These are phyloP conservation scores for Cyclotella cryptica DNA, from an alignment of 108 stramenopile genomes.

Conservation along the genomic window DNA sequence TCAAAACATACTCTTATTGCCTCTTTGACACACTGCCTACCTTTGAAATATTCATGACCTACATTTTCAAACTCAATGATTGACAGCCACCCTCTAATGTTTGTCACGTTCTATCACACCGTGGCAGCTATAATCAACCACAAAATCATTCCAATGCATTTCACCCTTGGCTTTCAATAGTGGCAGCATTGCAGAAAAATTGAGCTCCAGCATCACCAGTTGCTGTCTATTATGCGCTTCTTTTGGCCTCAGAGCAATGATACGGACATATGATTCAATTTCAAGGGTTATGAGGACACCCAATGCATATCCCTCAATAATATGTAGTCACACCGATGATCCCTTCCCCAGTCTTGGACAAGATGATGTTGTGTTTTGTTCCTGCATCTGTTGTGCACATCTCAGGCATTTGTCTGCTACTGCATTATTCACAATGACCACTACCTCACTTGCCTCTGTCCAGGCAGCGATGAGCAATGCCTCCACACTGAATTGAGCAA, in stretches of 20 bases:
- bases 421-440: slow-evolving; percentile 78
- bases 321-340: slow-evolving; percentile 70
- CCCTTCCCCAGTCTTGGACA: slow-evolving; percentile 55
- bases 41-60: slow-evolving; percentile 78
- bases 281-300: slow-evolving; percentile 62
- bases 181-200: slow-evolving; percentile 68
- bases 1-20: slow-evolving; percentile 86
- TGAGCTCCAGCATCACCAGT: slow-evolving; percentile 75
- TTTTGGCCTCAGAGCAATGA: slow-evolving; percentile 87
- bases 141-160: slow-evolving; percentile 89
- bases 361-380: slow-evolving; percentile 79
- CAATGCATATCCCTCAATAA: slow-evolving; percentile 82
- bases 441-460: slow-evolving; percentile 74
- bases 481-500: slow-evolving; percentile 88
- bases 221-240: slow-evolving; percentile 82
- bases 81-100: slow-evolving; percentile 61
- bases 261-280: slow-evolving; percentile 63
- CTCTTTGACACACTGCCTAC: slow-evolving; percentile 86
- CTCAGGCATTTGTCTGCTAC: slow-evolving; percentile 71
- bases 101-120: slow-evolving; percentile 65
- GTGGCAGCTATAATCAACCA: slow-evolving; percentile 77
- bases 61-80: slow-evolving; percentile 58
- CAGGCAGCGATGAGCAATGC: slow-evolving; percentile 83
- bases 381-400: slow-evolving; percentile 70
- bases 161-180: slow-evolving; percentile 74